Evolutionary conservation across 345 rosid species (phyloP), one percentile per base, ranked within the genome.

Genomic region (Corchorus olitorius): DNA sequence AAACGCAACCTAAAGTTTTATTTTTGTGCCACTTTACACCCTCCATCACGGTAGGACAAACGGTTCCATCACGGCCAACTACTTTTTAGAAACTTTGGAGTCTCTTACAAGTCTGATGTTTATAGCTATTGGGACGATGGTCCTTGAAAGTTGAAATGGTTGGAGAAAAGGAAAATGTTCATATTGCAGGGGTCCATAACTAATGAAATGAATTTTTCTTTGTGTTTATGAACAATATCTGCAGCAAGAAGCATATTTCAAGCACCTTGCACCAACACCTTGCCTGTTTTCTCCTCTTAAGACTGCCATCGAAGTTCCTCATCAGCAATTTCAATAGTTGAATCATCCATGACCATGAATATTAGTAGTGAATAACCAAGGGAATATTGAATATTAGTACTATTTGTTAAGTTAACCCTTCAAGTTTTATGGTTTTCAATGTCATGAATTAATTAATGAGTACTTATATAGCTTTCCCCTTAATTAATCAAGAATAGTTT

Each of bases 61-160:
- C n/a, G n/a, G n/a, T n/a, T n/a, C n/a, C n/a, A n/a, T n/a, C n/a
- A n/a, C n/a, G n/a, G n/a, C n/a, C n/a, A n/a, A n/a, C 61, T 87
- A 17, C 58, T 79, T 16, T 80, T 80, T 17, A 77, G 85, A 70
- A 53, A 65, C 22, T 72, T 55, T 1, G 75, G 75, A 43, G 39
- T 72, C 33, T 89, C 90, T 4, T 75, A 85, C 77, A 84, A 89
- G 35, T 83, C 87, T 0, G 89, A 89, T 78, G 87, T 89, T 6
- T 88, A 84, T 1, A 88, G 90, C 66, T 85, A 85, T n/a, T 2
- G 89, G 90, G 15, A 88, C 84, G 87, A 53, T 89, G 70, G 61
- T 85, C 35, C 76, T n/a, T n/a, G n/a, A n/a, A n/a, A n/a, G n/a
- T 85, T 0, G 82, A 85, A 19, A 85, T 89, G 80, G 76, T 87